Base-by-base conservation (phyloP, 805 yeast genomes). In the Candida morakotiae region DNA sequence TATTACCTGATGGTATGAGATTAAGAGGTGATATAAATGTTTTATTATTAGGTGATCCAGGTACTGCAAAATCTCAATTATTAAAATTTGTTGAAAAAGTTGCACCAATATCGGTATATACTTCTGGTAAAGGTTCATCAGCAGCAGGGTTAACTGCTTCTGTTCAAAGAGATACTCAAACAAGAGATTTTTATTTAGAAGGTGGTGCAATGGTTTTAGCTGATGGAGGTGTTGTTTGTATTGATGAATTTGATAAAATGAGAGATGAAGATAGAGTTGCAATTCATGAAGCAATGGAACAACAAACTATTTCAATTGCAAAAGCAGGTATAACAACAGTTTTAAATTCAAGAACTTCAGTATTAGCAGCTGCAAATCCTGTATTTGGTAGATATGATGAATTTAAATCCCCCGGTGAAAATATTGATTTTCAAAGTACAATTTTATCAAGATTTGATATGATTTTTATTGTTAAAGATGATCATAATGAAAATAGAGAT, bases 161-260 rank as follows among this genome's bases (percentile, higher is more conserved):
- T 13, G 98, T 93, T 14, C 98, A 91, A 65, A 75, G 96, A 58
- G 98, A 93, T 58, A 73, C 87, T 1, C 69, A 71, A 17, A 85
- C 96, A 0, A 70, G 96, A 45, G 98, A 93, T 51, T 93, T 91
- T 59, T 91, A 86, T 58, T 69, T 93, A 37, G 99, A 93, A 73
- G 98, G 99, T 42, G 99, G 99, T 63, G 99, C 99, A 7, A 89
- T 93, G 97, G 98, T 93, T n/a, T 69, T 93, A 35, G 98, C 99
- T 0, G 98, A 93, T 65, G 98, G 98, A 27, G 99, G 99, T 47
- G 97, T 93, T 35, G 97, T 91, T 33, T 93, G 98, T 73, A 93
- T 93, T 55, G 99, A 93, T 69, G 99, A 93, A 73, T 93, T 93
- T 56, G 99, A 93, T 62, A 93, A 93, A 70, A 93, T 93, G 99